Conservation (phyloP, 2,329 filamentous ascomycete species). For the Mycosphaerella arachidis region DNA sequence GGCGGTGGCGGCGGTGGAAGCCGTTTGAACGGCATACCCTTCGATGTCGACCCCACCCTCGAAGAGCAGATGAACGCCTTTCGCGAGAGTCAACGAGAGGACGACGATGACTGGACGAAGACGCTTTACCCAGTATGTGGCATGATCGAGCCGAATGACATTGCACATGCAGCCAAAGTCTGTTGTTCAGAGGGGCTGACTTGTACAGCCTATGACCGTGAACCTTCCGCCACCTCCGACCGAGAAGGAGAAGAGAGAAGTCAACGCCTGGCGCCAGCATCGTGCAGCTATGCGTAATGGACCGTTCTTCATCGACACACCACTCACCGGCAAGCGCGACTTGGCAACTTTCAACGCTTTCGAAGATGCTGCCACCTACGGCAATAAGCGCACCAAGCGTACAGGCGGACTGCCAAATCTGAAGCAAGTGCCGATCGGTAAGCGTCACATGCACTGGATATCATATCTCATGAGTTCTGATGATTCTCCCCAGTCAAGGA, state of each 20-base stretch:
- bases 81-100: conserved; percentile 8
- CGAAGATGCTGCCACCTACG: conserved; percentile 44
- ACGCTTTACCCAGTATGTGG: conserved; percentile 19
- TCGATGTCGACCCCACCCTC: conserved; percentile 20
- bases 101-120: conserved; percentile 17
- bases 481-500: conserved; percentile 40
- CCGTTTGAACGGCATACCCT: conserved; percentile 11
- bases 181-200: background rate
- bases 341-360: conserved; percentile 54
- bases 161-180: background rate
- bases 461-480: background rate
- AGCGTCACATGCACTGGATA: background rate
- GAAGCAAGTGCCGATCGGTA: conserved; percentile 39
- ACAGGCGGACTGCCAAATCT: conserved; percentile 42
- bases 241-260: conserved; percentile 10
- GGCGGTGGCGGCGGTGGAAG: conserved; percentile 12
- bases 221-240: conserved; percentile 11
- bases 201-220: conserved; percentile 6
- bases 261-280: conserved; percentile 12
- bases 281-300: conserved; percentile 16
- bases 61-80: conserved; percentile 19
- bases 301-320: conserved; percentile 20
- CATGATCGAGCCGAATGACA: background rate
- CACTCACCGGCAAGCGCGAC: conserved; percentile 43
- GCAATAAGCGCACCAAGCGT: conserved; percentile 33